Conservation (phyloP, 768 basidiomycete species). For the Tylopilus plumbeoviolaceoides region DNA sequence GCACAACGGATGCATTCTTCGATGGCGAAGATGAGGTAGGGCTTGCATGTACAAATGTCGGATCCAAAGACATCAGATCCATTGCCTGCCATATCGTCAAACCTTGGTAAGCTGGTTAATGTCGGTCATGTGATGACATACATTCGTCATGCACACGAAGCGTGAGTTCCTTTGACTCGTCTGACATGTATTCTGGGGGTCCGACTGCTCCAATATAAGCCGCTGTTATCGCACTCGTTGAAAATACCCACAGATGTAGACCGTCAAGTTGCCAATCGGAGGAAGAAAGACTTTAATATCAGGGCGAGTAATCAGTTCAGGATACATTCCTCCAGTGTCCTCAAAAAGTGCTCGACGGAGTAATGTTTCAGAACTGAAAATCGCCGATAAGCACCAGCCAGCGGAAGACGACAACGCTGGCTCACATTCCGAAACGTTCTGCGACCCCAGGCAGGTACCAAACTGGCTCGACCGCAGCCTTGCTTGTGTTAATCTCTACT, state of each 20-base stretch:
- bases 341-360: slow-evolving; percentile 93
- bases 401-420: slow-evolving; percentile 5
- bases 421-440: slow-evolving; percentile 88
- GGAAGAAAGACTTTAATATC: slow-evolving; percentile 96
- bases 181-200: slow-evolving; percentile 71
- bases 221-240: neutral
- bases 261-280: slow-evolving; percentile 87
- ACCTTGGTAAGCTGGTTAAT: neutral
- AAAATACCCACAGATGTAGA: slow-evolving; percentile 74
- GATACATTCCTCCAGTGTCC: slow-evolving; percentile 94
- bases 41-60: slow-evolving; percentile 90
- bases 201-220: slow-evolving; percentile 52
- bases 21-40: slow-evolving; percentile 89
- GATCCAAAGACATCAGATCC: slow-evolving; percentile 97
- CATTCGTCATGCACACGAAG: slow-evolving; percentile 94
- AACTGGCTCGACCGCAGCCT: slow-evolving; percentile 95
- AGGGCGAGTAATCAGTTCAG: slow-evolving; percentile 90
- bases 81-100: slow-evolving; percentile 53
- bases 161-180: slow-evolving; percentile 76
- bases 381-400: neutral
- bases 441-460: slow-evolving; percentile 96
- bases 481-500: slow-evolving; percentile 83
- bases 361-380: slow-evolving; percentile 66
- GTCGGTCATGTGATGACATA: slow-evolving; percentile 26
- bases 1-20: slow-evolving; percentile 87